These are phyloP conservation scores for Hypomontagnella submonticulosa DNA, from an alignment of 495 filamentous ascomycete species.

Conservation along the genomic window DNA sequence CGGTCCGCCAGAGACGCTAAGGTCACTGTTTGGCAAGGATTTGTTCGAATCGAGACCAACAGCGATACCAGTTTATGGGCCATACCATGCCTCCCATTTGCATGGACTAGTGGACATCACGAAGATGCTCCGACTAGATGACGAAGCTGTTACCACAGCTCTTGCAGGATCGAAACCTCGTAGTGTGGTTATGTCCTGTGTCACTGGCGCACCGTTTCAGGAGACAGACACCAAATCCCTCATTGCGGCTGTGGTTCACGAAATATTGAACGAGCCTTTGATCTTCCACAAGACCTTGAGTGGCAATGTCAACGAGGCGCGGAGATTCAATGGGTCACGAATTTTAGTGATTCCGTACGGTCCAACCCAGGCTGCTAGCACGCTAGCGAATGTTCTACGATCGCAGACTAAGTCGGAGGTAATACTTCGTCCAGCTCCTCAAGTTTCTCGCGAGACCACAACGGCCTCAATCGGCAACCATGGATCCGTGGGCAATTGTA, in stretches of 20 bases:
- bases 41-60: conserved; percentile 66
- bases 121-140: conserved; percentile 63
- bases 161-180: conserved; percentile 60
- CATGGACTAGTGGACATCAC: conserved; percentile 70
- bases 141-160: conserved; percentile 50
- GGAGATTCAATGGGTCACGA: conserved; percentile 49
- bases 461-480: conserved; percentile 55
- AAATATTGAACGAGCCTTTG: conserved; percentile 69
- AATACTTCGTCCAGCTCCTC: conserved; percentile 49
- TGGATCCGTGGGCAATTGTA: conserved; percentile 52
- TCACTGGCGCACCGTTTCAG: conserved; percentile 59
- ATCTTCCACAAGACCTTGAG: conserved; percentile 68
- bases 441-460: conserved; percentile 48
- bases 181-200: conserved; percentile 69
- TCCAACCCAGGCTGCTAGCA: conserved; percentile 61
- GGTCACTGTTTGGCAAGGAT: conserved; percentile 65
- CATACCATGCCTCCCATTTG: conserved; percentile 83
- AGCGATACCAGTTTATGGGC: conserved; percentile 78
- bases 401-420: conserved; percentile 55
- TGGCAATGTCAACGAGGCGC: conserved; percentile 59
- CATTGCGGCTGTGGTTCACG: conserved; percentile 63
- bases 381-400: conserved; percentile 54
- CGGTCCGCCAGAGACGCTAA: conserved; percentile 75
- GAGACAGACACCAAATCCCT: conserved; percentile 61
- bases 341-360: conserved; percentile 66